Conservation (phyloP, 2,329 filamentous ascomycete species). For the Lithohypha guttulata region DNA sequence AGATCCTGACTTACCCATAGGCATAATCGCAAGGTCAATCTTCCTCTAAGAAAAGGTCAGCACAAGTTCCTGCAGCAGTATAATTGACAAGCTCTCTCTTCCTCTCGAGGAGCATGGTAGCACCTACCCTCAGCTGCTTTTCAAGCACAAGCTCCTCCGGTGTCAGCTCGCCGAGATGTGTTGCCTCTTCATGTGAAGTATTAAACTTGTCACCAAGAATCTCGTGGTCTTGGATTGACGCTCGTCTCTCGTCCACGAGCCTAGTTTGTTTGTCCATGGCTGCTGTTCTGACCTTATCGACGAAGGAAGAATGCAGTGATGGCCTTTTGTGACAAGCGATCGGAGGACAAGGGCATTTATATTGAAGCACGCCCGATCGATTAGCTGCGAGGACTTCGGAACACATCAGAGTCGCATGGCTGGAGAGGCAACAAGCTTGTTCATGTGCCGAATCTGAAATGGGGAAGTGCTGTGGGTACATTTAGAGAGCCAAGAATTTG, state of each 20-base stretch:
- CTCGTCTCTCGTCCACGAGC: background rate
- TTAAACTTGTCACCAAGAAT: slow-evolving; percentile 17
- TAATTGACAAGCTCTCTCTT: too few relatives aligned
- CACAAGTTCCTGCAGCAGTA: too few relatives aligned
- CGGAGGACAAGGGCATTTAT: too few relatives aligned
- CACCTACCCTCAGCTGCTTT: slow-evolving; percentile 29
- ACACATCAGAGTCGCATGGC: background rate
- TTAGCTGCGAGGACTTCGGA: too few relatives aligned
- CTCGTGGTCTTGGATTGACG: slow-evolving; percentile 14
- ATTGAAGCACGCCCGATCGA: too few relatives aligned
- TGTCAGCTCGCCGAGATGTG: slow-evolving; percentile 19
- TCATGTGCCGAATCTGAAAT: background rate
- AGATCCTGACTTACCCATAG: too few relatives aligned
- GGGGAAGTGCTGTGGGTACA: background rate
- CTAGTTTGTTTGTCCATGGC: too few relatives aligned
- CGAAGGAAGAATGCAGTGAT: background rate
- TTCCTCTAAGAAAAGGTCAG: too few relatives aligned
- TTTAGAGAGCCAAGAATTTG: background rate
- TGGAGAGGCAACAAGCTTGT: background rate
- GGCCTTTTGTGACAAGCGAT: too few relatives aligned
- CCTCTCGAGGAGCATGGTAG: too few relatives aligned
- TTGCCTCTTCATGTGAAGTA: slow-evolving; percentile 18
- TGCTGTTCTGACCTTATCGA: background rate
- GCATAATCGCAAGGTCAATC: slow-evolving; percentile 32
- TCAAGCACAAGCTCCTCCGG: slow-evolving; percentile 28